Base-by-base conservation (phyloP, 2,329 filamentous ascomycete genomes). In the Beauveria bassiana region DNA sequence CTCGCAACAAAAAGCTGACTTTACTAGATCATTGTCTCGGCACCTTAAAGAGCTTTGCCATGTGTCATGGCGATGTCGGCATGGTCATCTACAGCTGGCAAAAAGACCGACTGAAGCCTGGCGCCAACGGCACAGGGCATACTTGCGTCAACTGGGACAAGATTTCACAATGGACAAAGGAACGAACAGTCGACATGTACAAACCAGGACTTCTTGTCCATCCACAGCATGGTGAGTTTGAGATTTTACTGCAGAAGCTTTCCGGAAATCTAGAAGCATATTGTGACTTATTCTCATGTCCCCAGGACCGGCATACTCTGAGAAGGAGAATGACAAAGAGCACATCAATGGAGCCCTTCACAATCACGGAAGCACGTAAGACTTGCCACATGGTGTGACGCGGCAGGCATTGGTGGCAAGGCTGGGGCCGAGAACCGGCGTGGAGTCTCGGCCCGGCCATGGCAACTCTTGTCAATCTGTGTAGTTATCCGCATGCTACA, bases 51-150 rank as follows among this genome's bases (percentile, higher is more conserved):
- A 49, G 46, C 18, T 62, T 62, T 18, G 60, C 60, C 28, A 56
- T 50, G 43, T 62, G 60, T 38, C 53, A 62, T 22, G 53, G 45
- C 10, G 60, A 62, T 28, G 53, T 51, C 40, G 61, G 55, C n/a
- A 18, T 62, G 10, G 61, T 59, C 47, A 59, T 59, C 10, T 62
- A 59, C 55, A 62, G 61, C 26, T 62, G 60, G 55, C 58, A 53
- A 22, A 40, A 53, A n/a, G 55, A 59, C 49, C 4, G 2, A 26
- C 50, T 58, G 16, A 58, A 63, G 28, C 59, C 62, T 4, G 47
- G 59, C 1, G 53, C 62, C 8, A 46, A 43, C n/a, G 54, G 56
- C 42, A 56, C 52, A 16, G 47, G 49, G 2, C 42, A 47, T 61
- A 53, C 38, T 1, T 60, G 58, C 38, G 58, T 50, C 22, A 60